These are phyloP conservation scores for Cladophialophora chaetospira DNA, from an alignment of 2,329 filamentous ascomycete genomes.

Conservation along the genomic window DNA sequence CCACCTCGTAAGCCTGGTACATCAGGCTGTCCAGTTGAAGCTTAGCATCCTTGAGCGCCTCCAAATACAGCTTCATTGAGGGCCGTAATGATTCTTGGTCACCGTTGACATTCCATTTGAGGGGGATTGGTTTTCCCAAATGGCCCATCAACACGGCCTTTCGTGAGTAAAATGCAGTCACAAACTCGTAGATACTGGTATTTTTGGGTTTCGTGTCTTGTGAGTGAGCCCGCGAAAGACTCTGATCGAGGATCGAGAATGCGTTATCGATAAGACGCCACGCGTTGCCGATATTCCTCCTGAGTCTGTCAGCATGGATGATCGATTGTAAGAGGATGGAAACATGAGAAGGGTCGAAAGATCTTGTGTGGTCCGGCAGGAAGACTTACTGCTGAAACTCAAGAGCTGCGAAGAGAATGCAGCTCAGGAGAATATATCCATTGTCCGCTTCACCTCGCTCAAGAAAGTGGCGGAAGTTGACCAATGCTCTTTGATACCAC, in stretches of 20 bases:
- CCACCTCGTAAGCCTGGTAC: conserved; percentile 20
- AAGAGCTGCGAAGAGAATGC: conserved; percentile 25
- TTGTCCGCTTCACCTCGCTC: conserved; percentile 14
- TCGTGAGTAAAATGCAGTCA: conserved; percentile 20
- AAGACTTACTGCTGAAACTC: conserved; percentile 33
- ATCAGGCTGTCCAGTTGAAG: conserved; percentile 18
- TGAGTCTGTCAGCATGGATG: background rate
- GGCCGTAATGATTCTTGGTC: background rate
- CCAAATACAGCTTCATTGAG: background rate
- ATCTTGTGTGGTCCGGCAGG: background rate
- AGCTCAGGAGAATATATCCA: conserved; percentile 24
- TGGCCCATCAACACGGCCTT: conserved; percentile 19
- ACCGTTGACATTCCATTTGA: conserved; percentile 8
- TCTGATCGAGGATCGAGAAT: conserved; percentile 21
- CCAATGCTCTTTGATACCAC: conserved; percentile 24
- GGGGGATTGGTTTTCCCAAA: conserved; percentile 7
- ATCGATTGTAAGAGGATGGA: too few species aligned
- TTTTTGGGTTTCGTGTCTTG: background rate
- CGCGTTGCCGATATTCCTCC: conserved; percentile 39
- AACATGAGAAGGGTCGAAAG: background rate
- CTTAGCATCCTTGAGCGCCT: conserved; percentile 14
- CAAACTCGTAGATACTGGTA: conserved; percentile 12
- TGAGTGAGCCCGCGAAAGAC: background rate
- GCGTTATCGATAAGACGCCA: conserved; percentile 27
- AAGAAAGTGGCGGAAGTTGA: conserved; percentile 12